These are phyloP conservation scores for Apiospora malaysiana DNA, from an alignment of 2,329 filamentous ascomycete species.

Conservation along the genomic window DNA sequence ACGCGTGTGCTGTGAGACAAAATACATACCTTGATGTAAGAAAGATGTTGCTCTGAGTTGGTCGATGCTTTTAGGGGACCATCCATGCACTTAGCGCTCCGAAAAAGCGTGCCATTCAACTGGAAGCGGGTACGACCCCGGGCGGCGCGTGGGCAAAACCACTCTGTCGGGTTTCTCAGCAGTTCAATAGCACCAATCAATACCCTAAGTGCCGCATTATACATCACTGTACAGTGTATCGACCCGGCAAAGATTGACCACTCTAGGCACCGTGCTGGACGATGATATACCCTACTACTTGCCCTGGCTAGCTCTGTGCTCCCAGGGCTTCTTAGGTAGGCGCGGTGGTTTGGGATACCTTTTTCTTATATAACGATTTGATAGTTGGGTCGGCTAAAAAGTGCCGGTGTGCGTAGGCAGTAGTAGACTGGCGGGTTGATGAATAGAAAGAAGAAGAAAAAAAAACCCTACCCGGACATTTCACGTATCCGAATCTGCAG, in stretches of 20 bases:
- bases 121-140: conserved; percentile 22
- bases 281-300: not conserved
- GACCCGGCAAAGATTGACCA: not conserved
- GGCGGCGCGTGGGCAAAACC: conserved; percentile 23
- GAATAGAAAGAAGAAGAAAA: not conserved
- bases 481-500: not conserved
- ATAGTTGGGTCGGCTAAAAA: not conserved
- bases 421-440: not conserved
- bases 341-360: not conserved
- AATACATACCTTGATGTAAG: too few species aligned
- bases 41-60: not conserved
- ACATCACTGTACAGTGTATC: not conserved
- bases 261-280: not conserved
- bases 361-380: not conserved
- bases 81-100: not conserved
- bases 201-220: not conserved
- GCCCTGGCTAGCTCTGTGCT: not conserved
- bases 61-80: not conserved
- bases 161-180: conserved; percentile 2
- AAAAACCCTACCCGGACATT: not conserved
- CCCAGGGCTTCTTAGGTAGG: not conserved
- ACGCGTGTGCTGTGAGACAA: not conserved
- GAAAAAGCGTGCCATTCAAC: not conserved
- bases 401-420: not conserved
- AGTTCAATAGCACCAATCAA: not conserved